Conservation (phyloP, 805 yeast species). For the Wickerhamomyces canadensis region DNA sequence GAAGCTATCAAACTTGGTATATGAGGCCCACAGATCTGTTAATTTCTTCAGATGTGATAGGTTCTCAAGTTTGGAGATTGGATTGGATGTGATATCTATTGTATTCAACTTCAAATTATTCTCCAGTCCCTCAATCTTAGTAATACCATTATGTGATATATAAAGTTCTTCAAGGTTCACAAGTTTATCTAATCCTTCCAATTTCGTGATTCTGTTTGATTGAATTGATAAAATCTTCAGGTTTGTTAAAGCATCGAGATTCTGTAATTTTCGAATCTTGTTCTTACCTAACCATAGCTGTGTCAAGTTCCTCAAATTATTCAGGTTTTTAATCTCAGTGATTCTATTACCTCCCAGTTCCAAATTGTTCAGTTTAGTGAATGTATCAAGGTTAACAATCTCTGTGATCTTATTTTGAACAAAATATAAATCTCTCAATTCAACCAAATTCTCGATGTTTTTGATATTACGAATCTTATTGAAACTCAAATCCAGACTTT, state of each 20-base stretch:
- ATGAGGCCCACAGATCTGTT: conserved; percentile 93
- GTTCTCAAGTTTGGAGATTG: conserved; percentile 54
- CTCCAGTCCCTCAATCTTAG: conserved; percentile 72
- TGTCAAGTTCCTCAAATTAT: conserved; percentile 48
- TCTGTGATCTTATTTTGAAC: conserved; percentile 82
- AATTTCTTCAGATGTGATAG: conserved; percentile 59
- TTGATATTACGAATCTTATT: conserved; percentile 84
- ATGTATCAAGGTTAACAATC: conserved; percentile 59
- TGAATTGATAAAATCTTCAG: conserved; percentile 82
- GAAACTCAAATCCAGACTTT: conserved; percentile 75
- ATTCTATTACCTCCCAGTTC: conserved; percentile 91
- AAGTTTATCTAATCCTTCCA: conserved; percentile 77
- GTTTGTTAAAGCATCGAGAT: conserved; percentile 52
- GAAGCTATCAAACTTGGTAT: conserved; percentile 63
- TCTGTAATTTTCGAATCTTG: conserved; percentile 58
- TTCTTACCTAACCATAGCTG: conserved; percentile 95
- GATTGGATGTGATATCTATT: conserved; percentile 78
- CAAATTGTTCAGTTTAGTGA: conserved; percentile 55
- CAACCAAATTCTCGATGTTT: conserved; percentile 57
- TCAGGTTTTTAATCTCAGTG: conserved; percentile 52
- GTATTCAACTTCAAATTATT: conserved; percentile 60
- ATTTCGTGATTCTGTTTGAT: conserved; percentile 68
- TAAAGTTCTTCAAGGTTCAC: conserved; percentile 78
- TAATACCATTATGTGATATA: conserved; percentile 77
- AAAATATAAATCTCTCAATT: conserved; percentile 67